Evolutionary conservation across 805 yeast species (phyloP), one percentile per base, ranked within the genome.

Genomic region (Yarrowia porcina): DNA sequence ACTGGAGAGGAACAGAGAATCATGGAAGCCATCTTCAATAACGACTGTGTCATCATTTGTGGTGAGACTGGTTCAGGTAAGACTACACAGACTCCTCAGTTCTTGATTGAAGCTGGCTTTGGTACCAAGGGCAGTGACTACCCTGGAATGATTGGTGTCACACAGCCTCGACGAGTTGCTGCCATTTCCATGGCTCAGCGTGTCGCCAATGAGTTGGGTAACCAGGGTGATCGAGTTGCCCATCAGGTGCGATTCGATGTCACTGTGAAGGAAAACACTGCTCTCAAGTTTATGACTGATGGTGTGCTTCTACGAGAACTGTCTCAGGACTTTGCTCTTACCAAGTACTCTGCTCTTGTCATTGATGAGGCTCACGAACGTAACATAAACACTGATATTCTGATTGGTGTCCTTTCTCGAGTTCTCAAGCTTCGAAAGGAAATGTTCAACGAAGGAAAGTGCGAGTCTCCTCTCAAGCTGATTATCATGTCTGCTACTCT

Each of bases 1-100:
- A 88, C 83, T 66, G 87, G 87, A 7, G 96, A 90, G 73, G 99
- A 94, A 70, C 96, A 90, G 72, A 79, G 85, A 63, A 89, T 94
- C 56, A 90, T 94, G 97, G 99, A 94, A 72, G 96, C 97, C 0
- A 83, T 94, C 57, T 89, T 89, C 71, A 96, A 93, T 70, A 89
- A 93, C 70, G 97, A 92, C 69, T 88, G 93, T 65, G 85, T 92
- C 0, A 87, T 94, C 13, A 80, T 94, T 25, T 93, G 97, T 77
- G 99, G 99, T 79, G 98, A 92, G 69, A 94, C 99, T 0, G 99
- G 99, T 69, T 91, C 97, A 2, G 99, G 99, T 75, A 94, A 94
- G 73, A 94, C 99, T 1, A 94, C 99, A 0, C 99, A 94, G 75
- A 92, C 94, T 5, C 99, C 99, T 0, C 99, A 94, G 72, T 94